phyloP scores from a whole-genome alignment of 441 rosid species.

The Erodium moschatum region DNA sequence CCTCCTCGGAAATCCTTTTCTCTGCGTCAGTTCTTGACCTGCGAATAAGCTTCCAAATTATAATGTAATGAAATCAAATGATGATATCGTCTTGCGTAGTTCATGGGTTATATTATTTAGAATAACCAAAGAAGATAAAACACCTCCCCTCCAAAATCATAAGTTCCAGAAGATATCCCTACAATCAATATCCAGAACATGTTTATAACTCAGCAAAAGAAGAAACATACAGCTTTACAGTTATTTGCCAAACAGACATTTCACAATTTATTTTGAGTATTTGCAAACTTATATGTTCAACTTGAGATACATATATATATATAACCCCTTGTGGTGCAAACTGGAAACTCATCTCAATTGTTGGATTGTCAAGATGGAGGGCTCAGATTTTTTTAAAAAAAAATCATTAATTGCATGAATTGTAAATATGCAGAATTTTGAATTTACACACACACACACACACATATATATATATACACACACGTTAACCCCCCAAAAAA shows the following conservation, averaged over 20 bases:
- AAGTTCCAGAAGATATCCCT: neutral
- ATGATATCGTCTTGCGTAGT: neutral
- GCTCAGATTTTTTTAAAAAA: too few species aligned
- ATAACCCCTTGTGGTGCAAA: too few species aligned
- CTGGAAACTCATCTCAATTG: neutral
- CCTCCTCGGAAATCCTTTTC: conserved; percentile 31
- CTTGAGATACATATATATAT: neutral
- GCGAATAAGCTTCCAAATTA: conserved; percentile 16
- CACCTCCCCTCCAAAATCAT: neutral
- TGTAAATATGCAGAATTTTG: too few species aligned
- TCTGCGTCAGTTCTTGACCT: conserved; percentile 44
- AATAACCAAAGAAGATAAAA: neutral
- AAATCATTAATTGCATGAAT: too few species aligned
- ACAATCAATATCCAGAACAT: neutral
- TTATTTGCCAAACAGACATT: neutral
- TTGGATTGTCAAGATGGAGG: too few species aligned
- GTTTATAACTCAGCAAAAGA: neutral
- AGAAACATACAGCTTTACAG: neutral
- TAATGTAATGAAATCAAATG: neutral
- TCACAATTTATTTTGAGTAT: neutral
- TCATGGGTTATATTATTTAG: neutral
- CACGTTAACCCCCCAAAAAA: too few species aligned
- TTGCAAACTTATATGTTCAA: neutral
- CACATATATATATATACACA: too few species aligned
- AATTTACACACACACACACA: too few species aligned